Evolutionary conservation across 2,329 filamentous ascomycete species (phyloP).

Genomic region (Phialophora chinensis): DNA sequence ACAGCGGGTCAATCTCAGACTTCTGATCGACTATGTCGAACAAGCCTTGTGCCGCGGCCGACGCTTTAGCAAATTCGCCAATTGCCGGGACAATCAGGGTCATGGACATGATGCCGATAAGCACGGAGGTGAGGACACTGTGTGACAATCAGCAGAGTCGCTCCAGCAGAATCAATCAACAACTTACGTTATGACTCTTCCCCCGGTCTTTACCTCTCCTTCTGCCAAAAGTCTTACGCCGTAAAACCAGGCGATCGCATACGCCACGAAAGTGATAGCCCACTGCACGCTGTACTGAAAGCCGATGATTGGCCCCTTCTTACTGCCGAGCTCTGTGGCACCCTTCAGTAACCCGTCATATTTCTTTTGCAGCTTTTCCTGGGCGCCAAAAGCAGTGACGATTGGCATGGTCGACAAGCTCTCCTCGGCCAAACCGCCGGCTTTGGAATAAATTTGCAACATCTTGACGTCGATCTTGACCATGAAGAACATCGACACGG

Average conservation of each 20-base stretch:
- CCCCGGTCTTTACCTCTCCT: slow-evolving; percentile 38
- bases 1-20: slow-evolving; percentile 81
- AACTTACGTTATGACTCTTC: slow-evolving; percentile 34
- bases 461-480: no score
- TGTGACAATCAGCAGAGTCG: no score
- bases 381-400: no score
- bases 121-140: no score
- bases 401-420: no score
- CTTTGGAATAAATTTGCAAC: no score
- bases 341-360: no score
- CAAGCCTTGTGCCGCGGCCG: slow-evolving; percentile 80
- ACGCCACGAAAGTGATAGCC: slow-evolving; percentile 42
- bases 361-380: no score
- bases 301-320: slow-evolving; percentile 36
- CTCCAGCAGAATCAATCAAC: no score
- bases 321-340: no score
- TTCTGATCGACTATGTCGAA: slow-evolving; percentile 85
- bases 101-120: slow-evolving; percentile 42
- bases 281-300: slow-evolving; percentile 42
- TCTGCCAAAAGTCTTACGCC: slow-evolving; percentile 41
- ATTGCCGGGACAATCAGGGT: slow-evolving; percentile 46
- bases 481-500: no score
- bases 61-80: slow-evolving; percentile 6
- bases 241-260: slow-evolving; percentile 44
- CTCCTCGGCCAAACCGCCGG: no score